Conservation (phyloP, 805 yeast species). For the Clavispora vitiphila region DNA sequence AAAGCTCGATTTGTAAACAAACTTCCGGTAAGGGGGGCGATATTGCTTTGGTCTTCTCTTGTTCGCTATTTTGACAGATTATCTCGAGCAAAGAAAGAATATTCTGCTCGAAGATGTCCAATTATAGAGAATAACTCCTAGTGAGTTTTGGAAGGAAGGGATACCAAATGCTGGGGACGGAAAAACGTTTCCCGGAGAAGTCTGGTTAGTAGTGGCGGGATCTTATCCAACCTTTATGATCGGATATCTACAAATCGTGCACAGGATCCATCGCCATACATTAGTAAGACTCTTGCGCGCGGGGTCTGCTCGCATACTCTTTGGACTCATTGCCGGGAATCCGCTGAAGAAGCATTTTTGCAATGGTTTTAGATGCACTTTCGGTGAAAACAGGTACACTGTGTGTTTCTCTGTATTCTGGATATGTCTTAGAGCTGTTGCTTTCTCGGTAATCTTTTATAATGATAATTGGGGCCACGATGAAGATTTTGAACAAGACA, state of each 20-base stretch:
- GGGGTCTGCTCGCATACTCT: background rate
- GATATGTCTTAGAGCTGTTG: background rate
- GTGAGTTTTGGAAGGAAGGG: no score
- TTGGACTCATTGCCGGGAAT: background rate
- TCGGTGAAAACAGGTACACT: background rate
- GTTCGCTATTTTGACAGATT: slow-evolving; percentile 58
- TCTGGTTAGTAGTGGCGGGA: background rate
- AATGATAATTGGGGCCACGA: background rate
- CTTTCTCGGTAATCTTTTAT: background rate
- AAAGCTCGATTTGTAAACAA: slow-evolving; percentile 49
- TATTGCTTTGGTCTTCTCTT: slow-evolving; percentile 81
- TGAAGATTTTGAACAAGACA: background rate
- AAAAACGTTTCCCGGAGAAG: background rate
- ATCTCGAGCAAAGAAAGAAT: background rate
- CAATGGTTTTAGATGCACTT: background rate
- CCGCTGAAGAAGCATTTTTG: background rate
- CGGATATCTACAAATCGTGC: background rate
- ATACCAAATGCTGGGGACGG: background rate
- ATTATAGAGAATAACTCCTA: background rate
- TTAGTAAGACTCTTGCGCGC: background rate
- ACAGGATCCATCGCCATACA: background rate
- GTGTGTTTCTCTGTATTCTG: background rate
- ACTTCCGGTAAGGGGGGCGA: slow-evolving; percentile 74
- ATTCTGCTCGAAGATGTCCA: background rate
- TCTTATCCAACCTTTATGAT: background rate